Evolutionary conservation across 208 protist genomes (phyloP), one percentile per base, ranked within the genome.

Genomic region (Angomonas desouzai): DNA sequence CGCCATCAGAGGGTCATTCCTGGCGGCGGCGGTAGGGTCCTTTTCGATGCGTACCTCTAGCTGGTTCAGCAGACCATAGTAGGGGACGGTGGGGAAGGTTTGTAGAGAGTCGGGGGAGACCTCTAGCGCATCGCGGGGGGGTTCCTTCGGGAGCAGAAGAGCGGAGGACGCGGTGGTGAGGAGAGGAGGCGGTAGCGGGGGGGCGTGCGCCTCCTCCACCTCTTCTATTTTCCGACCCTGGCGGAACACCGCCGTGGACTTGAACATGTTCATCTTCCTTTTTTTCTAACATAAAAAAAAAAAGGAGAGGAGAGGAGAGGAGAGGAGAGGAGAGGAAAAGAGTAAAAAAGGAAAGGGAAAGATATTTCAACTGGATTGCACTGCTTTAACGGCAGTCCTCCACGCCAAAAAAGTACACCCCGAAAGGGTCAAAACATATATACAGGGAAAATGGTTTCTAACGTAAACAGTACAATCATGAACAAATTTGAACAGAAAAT

Each of bases 51-150:
- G 29, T 28, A 90, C 53, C 47, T 82, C 71, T 25, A 81, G 55
- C n/a, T 43, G 45, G 2, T 66, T 62, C 32, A 83, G 62, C 16
- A 79, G 47, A 10, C 76, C 79, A 56, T 91, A 91, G 55, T 83
- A 91, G 0, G 84, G 75, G 0, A 82, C 47, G 2, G 55, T 56
- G 4, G 84, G 84, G 34, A 78, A 85, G 9, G 33, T 11, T 10
- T 56, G 34, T 11, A 20, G 23, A 16, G 28, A 16, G 9, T 51
- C 45, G 22, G 4, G 13, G 59, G 23, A 6, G 43, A 20, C 13
- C 25, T 29, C 16, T 16, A 55, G 13, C 11, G 6, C n/a, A n/a
- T n/a, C n/a, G n/a, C n/a, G n/a, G n/a, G n/a, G n/a, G n/a, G n/a
- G n/a, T n/a, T n/a, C n/a, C n/a, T n/a, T n/a, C n/a, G 7, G 34